A percentile compares a stretch with the other conserved stretches of the same genome.
Conservation (phyloP, 176 grass and related monocot species). For the Oryza longistaminata region DNA sequence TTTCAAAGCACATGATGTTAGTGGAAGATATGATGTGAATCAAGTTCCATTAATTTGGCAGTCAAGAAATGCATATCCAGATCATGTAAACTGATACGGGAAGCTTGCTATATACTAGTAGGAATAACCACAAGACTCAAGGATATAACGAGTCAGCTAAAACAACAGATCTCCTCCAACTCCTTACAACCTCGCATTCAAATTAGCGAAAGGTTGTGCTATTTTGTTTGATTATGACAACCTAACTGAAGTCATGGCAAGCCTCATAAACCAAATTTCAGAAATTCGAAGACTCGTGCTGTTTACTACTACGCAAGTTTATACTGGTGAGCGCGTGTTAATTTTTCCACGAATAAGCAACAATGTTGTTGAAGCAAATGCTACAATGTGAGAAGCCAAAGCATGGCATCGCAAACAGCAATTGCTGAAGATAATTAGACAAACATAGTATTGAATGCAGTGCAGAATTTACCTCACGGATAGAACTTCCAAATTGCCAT, state of each 20-base stretch:
- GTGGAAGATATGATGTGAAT: background rate
- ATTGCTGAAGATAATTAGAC: slow-evolving; percentile 9
- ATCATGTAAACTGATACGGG: background rate
- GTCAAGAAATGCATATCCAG: background rate
- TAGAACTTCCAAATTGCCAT: slow-evolving; percentile 11
- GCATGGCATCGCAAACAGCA: background rate
- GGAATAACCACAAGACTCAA: background rate
- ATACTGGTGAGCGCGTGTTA: background rate
- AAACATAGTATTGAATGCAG: background rate
- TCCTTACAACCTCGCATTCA: background rate
- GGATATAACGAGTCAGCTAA: background rate
- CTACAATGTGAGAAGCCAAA: background rate
- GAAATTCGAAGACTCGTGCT: background rate
- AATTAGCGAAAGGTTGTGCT: background rate
- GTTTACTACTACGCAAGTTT: background rate
- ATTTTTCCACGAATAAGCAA: background rate
- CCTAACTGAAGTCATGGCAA: background rate
- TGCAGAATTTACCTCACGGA: slow-evolving; percentile 33
- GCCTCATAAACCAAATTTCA: background rate
- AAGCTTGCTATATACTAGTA: background rate
- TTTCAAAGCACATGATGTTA: background rate
- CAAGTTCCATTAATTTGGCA: background rate
- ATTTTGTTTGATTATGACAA: background rate
- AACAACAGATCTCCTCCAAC: background rate
- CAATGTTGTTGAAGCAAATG: background rate